A percentile compares a stretch with the other conserved stretches of the same genome.
Conservation (phyloP, 2,329 filamentous ascomycete species). For the Byssoonygena ceratinophila region DNA sequence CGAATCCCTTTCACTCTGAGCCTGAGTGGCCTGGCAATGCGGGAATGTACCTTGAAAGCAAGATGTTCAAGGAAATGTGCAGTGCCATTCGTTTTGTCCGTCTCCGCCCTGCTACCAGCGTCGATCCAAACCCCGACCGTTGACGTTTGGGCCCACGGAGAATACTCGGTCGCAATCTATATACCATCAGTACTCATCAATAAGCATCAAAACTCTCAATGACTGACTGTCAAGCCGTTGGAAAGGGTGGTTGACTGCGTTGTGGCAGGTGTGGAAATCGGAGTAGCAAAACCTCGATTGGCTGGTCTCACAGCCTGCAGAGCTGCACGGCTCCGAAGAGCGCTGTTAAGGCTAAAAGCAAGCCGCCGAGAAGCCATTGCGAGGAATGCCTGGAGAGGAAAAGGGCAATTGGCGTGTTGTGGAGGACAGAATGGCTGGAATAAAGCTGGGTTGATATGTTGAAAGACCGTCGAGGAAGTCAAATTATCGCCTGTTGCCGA, state of each 20-base stretch:
- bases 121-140: conserved; percentile 99
- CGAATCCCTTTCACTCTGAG: not conserved
- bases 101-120: conserved; percentile 95
- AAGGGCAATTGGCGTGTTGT: conserved; percentile 41
- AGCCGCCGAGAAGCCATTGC: conserved; percentile 94
- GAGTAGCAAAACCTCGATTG: conserved; percentile 81
- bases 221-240: conserved; percentile 82
- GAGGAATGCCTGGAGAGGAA: conserved; percentile 31
- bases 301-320: conserved; percentile 66
- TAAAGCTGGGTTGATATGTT: conserved; percentile 14
- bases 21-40: too few species aligned
- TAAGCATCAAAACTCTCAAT: conserved; percentile 20
- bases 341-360: conserved; percentile 85
- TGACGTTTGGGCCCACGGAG: conserved; percentile 94
- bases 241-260: conserved; percentile 92
- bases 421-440: conserved; percentile 22
- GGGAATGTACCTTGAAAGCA: conserved; percentile 78
- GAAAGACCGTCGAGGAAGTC: conserved; percentile 31
- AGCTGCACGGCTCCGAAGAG: conserved; percentile 77
- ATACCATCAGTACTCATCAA: conserved; percentile 24
- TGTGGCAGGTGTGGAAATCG: conserved; percentile 56
- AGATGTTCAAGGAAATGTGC: conserved; percentile 99
- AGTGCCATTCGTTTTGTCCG: conserved; percentile 95
- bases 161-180: conserved; percentile 95
- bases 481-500: conserved; percentile 37